These are phyloP conservation scores for Hypomontagnella submonticulosa DNA, from an alignment of 495 filamentous ascomycete species.

Conservation along the genomic window DNA sequence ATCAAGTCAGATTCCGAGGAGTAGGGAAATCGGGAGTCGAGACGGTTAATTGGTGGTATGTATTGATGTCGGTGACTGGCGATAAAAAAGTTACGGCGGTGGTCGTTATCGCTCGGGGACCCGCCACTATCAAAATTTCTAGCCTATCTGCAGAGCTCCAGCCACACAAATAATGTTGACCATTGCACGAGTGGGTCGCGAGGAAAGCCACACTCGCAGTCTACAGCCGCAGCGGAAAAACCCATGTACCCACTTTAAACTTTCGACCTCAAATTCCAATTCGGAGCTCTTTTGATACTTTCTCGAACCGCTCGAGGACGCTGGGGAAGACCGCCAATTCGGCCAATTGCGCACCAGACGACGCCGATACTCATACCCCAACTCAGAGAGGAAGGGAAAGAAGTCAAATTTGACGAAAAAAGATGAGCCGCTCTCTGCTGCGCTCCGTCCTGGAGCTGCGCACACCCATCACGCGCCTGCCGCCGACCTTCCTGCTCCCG, in stretches of 20 bases:
- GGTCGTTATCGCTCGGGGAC: conserved; percentile 29
- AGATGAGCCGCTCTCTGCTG: conserved; percentile 59
- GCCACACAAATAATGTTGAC: conserved; percentile 25
- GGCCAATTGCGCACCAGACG: conserved; percentile 9
- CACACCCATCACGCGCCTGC: conserved; percentile 48
- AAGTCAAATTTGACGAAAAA: background rate
- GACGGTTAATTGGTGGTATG: background rate
- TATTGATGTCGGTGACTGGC: conserved; percentile 7
- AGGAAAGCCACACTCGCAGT: background rate
- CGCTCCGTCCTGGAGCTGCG: conserved; percentile 62
- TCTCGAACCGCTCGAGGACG: conserved; percentile 7
- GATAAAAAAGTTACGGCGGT: conserved; percentile 40
- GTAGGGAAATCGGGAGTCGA: background rate
- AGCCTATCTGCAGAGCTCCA: conserved; percentile 23
- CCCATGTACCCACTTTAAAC: conserved; percentile 40
- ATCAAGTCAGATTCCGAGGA: background rate
- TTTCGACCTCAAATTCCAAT: conserved; percentile 36
- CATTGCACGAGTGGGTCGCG: too few relatives aligned
- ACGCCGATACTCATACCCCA: background rate
- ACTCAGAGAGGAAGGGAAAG: background rate
- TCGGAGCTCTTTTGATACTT: conserved; percentile 9
- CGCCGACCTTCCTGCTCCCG: conserved; percentile 49
- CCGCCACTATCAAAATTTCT: conserved; percentile 38
- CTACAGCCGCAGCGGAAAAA: conserved; percentile 31
- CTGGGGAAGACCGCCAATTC: conserved; percentile 4